Evolutionary conservation across 75 land plant genomes (phyloP), one percentile per base, ranked within the genome.

Genomic region (Cupressus sempervirens): DNA sequence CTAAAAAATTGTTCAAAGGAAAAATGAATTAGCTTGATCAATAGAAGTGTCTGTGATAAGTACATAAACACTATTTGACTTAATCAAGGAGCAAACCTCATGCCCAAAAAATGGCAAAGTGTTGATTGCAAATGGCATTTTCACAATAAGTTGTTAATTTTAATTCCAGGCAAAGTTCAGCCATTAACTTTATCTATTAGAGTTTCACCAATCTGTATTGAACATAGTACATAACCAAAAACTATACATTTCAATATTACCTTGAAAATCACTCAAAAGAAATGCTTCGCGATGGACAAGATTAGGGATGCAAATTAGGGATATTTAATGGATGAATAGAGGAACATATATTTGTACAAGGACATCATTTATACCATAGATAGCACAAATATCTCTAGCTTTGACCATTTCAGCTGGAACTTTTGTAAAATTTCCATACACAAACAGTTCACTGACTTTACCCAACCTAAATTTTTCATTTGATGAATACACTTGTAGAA

Each of bases 361-460:
- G 76, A 95, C 94, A 82, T 98, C 97, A 87, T 52, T 86, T 23
- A 98, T 92, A n/a, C 99, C 99, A 90, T 92, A 94, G 62, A 98
- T 89, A 83, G 96, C 98, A 90, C 99, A 98, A 45, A 98, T 98
- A 82, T 98, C 99, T 53, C 99, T 98, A 86, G 99, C 99, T 82
- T 92, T 91, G 32, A 98, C 99, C 43, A 20, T 83, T 18, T 94
- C 95, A 36, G 82, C 94, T 82, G 98, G 93, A 53, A 93, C 95
- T 79, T 94, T 91, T 46, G 68, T 81, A 85, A 98, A 98, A 87
- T 96, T 98, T 83, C 96, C 95, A 85, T 92, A 98, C 16, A 94
- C 98, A 89, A 98, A 98, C 70, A 98, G 93, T 86, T 98, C 99
- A 84, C 91, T 96, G 34, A 98, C 87, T 93, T 88, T 98, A 32